Evolutionary conservation across 2,329 filamentous ascomycete species (phyloP), one percentile per base, ranked within the genome.

Genomic region (Pseudogymnoascus sp.): DNA sequence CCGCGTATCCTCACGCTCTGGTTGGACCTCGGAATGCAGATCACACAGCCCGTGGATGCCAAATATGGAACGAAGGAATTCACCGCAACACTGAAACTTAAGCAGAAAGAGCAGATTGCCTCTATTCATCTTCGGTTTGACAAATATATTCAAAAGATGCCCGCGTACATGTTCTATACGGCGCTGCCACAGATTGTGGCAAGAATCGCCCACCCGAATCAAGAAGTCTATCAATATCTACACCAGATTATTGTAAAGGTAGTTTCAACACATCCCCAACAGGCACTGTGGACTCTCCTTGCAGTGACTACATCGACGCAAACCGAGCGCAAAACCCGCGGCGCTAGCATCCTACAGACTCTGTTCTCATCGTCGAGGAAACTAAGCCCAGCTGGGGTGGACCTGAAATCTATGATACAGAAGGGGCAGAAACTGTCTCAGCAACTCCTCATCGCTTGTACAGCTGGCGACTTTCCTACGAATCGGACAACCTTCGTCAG

Each of bases 1-100:
- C 96, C 95, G 0, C 90, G 96, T 66, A 82, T 97, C 53, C 78
- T 99, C 41, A 99, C 95, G 0, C 80, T 99, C 2, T 99, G 96
- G 93, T 81, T 99, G 38, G 93, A 97, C 70, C 83, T 99, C 66
- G 93, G 91, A 5, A 88, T 89, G 38, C 86, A 90, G 65, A 81
- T 91, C 37, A 84, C 89, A 71, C 84, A 86, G 68, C 77, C 78
- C 26, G 72, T 82, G 63, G 81, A 84, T 69, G 73, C 78, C 1
- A 81, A 79, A 66, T 75, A 69, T 63, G 70, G 70, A 12, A 65
- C 81, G 77, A 70, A 77, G 80, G 14, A 83, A 77, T 40, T 73
- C 82, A 50, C 82, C 80, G 35, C 76, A 77, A 65, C 80, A 84
- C 73, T 86, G 63, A 77, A 79, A 62, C 76, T 79, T 62, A 78